Conservation (phyloP, 1,284 basidiomycete genomes). For the Moesziomyces sp. region DNA sequence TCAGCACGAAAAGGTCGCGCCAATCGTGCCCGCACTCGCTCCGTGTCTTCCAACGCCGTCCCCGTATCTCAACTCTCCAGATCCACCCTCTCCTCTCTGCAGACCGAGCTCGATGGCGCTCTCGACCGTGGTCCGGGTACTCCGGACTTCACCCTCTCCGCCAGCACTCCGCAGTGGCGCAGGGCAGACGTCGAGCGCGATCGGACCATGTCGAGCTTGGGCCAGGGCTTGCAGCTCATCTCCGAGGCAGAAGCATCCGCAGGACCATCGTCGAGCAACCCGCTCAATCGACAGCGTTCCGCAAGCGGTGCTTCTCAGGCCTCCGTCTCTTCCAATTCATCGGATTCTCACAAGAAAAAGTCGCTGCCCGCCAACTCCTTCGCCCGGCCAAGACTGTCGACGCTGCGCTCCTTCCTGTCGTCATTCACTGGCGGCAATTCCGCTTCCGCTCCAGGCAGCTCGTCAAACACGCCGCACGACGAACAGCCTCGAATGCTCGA, state of each 20-base stretch:
- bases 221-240: conserved; percentile 44
- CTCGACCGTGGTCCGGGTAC: conserved; percentile 50
- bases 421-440: conserved; percentile 37
- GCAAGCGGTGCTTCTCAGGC: conserved; percentile 22
- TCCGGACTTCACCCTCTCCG: conserved; percentile 44
- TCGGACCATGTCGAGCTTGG: conserved; percentile 41
- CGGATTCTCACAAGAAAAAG: conserved; percentile 40
- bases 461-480: conserved; percentile 18
- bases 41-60: conserved; percentile 41
- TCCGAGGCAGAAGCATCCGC: conserved; percentile 26
- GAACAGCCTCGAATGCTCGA: background rate
- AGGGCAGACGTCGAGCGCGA: conserved; percentile 32
- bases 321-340: conserved; percentile 12
- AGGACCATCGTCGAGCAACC: conserved; percentile 10
- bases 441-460: conserved; percentile 19
- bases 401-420: conserved; percentile 51
- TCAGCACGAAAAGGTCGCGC: conserved; percentile 30
- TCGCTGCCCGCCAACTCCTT: conserved; percentile 2
- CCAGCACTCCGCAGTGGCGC: conserved; percentile 38
- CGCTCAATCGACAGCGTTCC: conserved; percentile 23
- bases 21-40: conserved; percentile 33
- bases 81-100: conserved; percentile 22
- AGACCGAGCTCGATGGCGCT: conserved; percentile 8
- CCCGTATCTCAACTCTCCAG: conserved; percentile 28
- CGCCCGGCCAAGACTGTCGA: conserved; percentile 22